phyloP scores from a whole-genome alignment of 2,329 filamentous ascomycete genomes.

The Diaporthe sp. region DNA sequence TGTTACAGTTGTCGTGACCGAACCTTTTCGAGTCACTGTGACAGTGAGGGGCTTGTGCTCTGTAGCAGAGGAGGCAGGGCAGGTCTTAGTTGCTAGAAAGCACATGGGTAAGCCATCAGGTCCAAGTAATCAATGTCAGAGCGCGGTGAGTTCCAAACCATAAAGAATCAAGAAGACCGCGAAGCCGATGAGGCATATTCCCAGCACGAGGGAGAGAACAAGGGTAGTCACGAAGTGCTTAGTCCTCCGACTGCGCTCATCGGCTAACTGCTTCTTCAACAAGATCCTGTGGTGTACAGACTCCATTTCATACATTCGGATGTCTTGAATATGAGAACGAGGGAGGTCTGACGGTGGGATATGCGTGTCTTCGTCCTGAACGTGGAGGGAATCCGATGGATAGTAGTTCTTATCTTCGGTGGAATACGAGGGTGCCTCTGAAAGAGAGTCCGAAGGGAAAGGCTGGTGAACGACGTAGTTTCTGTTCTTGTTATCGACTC shows the following conservation, averaged over 20 bases:
- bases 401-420: background rate
- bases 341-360: background rate
- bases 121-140: too few species aligned
- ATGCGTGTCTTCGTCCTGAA: background rate
- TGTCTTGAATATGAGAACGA: background rate
- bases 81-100: background rate
- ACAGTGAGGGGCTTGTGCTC: background rate
- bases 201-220: slow-evolving; percentile 1
- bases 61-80: background rate
- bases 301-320: background rate
- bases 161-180: background rate
- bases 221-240: background rate
- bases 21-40: background rate
- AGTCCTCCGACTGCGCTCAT: slow-evolving; percentile 4
- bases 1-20: background rate
- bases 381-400: background rate
- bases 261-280: background rate
- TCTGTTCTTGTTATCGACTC: background rate
- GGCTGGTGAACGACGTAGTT: background rate
- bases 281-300: background rate
- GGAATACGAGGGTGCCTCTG: background rate
- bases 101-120: background rate
- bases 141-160: background rate
- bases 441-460: background rate
- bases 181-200: slow-evolving; percentile 6